Evolutionary conservation across 257 asterid species (phyloP).

Genomic region (Rauvolfia tetraphylla): DNA sequence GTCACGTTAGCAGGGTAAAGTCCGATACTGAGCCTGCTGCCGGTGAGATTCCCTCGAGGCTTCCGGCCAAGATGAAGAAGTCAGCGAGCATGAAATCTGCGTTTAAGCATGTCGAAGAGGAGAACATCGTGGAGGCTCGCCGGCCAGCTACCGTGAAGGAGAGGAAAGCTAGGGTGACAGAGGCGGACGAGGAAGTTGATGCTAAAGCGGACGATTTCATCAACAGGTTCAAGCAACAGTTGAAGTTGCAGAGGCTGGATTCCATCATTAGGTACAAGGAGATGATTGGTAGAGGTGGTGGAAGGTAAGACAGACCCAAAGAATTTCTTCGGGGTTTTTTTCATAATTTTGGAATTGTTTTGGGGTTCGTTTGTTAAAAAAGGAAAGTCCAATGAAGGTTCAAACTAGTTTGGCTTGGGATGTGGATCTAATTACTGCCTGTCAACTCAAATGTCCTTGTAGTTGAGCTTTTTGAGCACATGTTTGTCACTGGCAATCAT

Average conservation of each 20-base stretch:
- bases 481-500: slow-evolving; percentile 22
- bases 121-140: slow-evolving; percentile 46
- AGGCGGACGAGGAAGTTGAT: slow-evolving; percentile 59
- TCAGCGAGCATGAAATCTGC: slow-evolving; percentile 55
- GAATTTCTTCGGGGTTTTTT: slow-evolving; percentile 20
- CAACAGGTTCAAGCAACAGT: slow-evolving; percentile 74
- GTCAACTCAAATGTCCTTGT: slow-evolving; percentile 5
- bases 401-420: slow-evolving; percentile 10
- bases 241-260: slow-evolving; percentile 76
- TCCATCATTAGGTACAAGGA: slow-evolving; percentile 76
- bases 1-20: slow-evolving; percentile 42
- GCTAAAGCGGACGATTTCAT: slow-evolving; percentile 81
- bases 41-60: slow-evolving; percentile 41
- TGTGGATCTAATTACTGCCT: slow-evolving; percentile 22
- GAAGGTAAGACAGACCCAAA: slow-evolving; percentile 18
- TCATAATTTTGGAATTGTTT: slow-evolving; percentile 24
- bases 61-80: slow-evolving; percentile 49
- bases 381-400: neutral
- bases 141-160: slow-evolving; percentile 68
- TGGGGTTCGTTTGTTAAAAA: slow-evolving; percentile 22
- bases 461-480: slow-evolving; percentile 20
- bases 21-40: slow-evolving; percentile 61
- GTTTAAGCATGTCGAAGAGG: slow-evolving; percentile 46
- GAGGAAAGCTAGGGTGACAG: slow-evolving; percentile 33
- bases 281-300: slow-evolving; percentile 55